Percentiles rank a stretch among this genome's conserved stretches.
Evolutionary conservation across 805 yeast species (phyloP).

Genomic region (Scheffersomyces stipitis): DNA sequence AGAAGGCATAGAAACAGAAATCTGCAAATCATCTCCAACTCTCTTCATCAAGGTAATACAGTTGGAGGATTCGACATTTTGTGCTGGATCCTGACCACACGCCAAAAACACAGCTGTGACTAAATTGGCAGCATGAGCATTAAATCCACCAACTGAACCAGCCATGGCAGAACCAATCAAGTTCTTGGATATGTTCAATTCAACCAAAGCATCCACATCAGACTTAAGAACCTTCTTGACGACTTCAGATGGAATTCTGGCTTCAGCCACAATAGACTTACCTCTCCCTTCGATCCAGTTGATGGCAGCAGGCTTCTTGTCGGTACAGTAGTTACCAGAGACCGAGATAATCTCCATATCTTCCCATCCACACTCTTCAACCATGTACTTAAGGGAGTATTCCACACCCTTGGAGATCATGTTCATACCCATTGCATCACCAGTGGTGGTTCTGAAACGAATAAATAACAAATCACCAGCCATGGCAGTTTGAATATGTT

Average conservation of each 20-base stretch:
- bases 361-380: constrained; percentile 83
- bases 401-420: constrained; percentile 99
- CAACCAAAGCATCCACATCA: constrained; percentile 88
- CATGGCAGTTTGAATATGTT: constrained; percentile 85
- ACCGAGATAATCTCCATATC: constrained; percentile 93
- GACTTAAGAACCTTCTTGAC: constrained; percentile 85
- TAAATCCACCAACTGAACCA: constrained; percentile 96
- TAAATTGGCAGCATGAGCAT: constrained; percentile 96
- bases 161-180: constrained; percentile 98
- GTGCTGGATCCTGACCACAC: constrained; percentile 99
- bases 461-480: constrained; percentile 90
- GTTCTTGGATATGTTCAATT: constrained; percentile 84
- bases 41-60: constrained; percentile 96
- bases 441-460: constrained; percentile 97
- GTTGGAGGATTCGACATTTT: constrained; percentile 94
- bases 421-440: constrained; percentile 99
- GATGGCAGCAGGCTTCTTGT: constrained; percentile 96
- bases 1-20: constrained; percentile 98
- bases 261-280: constrained; percentile 95
- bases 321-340: constrained; percentile 97
- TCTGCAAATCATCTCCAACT: constrained; percentile 62
- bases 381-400: constrained; percentile 78
- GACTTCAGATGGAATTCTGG: constrained; percentile 77
- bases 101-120: constrained; percentile 94
- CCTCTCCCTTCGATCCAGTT: constrained; percentile 99